Conservation (phyloP, 306 rosid species). For the Luffa acutangula region DNA sequence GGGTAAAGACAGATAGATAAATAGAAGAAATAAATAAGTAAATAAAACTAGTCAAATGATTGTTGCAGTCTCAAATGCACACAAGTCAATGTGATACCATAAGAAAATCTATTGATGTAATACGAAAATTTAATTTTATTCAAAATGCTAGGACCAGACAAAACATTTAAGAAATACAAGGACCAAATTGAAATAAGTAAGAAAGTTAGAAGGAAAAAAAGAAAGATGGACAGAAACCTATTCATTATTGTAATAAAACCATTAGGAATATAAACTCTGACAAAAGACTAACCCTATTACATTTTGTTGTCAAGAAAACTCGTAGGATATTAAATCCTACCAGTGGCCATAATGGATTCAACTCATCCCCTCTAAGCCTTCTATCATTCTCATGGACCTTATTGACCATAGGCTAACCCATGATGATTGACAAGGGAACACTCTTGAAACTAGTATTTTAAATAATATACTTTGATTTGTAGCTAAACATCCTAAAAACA, state of each 20-base stretch:
- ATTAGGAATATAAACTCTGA: not conserved
- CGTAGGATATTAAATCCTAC: no score
- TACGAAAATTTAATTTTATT: not conserved
- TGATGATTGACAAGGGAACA: not conserved
- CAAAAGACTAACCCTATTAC: not conserved
- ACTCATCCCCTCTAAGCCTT: no score
- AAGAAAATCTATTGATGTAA: not conserved
- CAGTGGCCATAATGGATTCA: no score
- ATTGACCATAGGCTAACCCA: no score
- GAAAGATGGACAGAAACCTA: not conserved
- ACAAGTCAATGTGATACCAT: not conserved
- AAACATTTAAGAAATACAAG: not conserved
- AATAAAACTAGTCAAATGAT: slow-evolving; percentile 7
- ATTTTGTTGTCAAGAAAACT: no score
- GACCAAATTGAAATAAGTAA: not conserved
- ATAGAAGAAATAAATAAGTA: not conserved
- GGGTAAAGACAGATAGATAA: not conserved
- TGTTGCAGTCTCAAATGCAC: not conserved
- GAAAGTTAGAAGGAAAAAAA: not conserved
- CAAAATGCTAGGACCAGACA: not conserved
- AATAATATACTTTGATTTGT: not conserved
- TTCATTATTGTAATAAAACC: not conserved
- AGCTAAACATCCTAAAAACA: not conserved
- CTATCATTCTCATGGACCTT: no score
- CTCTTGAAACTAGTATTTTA: not conserved